Base-by-base conservation (phyloP, 208 protist species). In the Leishmania turanica region DNA sequence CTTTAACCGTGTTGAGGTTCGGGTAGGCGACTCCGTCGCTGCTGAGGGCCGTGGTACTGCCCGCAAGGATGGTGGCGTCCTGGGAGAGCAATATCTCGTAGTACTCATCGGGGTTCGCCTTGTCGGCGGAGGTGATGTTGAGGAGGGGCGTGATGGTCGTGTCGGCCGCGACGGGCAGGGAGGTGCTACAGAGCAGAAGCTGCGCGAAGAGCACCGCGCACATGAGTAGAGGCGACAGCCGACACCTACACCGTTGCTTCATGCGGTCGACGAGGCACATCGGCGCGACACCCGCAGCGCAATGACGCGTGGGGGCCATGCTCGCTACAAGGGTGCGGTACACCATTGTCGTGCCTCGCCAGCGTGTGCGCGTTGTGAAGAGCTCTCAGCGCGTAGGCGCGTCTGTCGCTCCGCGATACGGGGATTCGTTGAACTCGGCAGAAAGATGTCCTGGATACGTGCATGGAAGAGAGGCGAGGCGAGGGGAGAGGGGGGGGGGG, bases 11-110 rank as follows among this genome's bases (percentile, higher is more conserved):
- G 77, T 42, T 65, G 58, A 64, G 69, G 0, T 21, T 24, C 27
- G 45, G 54, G 60, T 19, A 62, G 49, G 68, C 27, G 51, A 68
- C 71, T 31, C 82, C 40, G 45, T 77, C 70, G 34, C 15, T 56
- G 17, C 62, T 37, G 11, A 71, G 37, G 24, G 62, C 31, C 65
- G 40, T 42, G 58, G 34, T 75, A 45, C 64, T 82, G 51, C 60
- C 81, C 1, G 76, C 76, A 40, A 88, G 79, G 69, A 88, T 75
- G 78, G 73, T 51, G 51, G 68, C n/a, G 51, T 86, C 81, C 24
- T 54, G 81, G 31, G 65, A 34, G 31, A 31, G 24, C 42, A 84
- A 71, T 1, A 53, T 47, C 37, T 0, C 6, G 70, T 72, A 80
- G 75, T 80, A 84, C 42, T 60, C 64, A 24, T 17, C 27, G 47